Conservation (phyloP, 805 yeast species). For the Starmerella gropengiesseri region DNA sequence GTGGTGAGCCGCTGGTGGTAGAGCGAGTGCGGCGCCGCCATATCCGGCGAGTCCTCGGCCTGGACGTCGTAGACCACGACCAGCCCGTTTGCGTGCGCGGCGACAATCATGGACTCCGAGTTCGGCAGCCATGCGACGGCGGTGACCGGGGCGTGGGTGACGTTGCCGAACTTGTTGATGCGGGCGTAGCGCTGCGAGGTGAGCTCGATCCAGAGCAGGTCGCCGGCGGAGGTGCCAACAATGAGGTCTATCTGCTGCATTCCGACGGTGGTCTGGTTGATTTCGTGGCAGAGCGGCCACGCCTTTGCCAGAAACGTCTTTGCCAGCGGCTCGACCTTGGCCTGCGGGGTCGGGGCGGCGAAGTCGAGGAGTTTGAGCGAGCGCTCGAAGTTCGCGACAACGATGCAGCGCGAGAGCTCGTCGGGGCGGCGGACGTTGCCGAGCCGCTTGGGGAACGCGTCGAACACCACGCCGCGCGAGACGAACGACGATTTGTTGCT, state of each 20-base stretch:
- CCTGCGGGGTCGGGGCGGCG: constrained; percentile 12
- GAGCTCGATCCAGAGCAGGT: constrained; percentile 50
- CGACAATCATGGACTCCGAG: constrained; percentile 38
- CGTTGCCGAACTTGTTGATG: constrained; percentile 41
- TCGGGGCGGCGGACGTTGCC: constrained; percentile 23
- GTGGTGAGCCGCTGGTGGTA: constrained; percentile 1
- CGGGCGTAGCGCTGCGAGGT: constrained; percentile 39
- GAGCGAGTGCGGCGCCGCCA: constrained; percentile 3
- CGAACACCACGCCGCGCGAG: constrained; percentile 31
- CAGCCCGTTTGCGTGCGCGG: constrained; percentile 56
- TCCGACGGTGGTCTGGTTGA: constrained; percentile 28
- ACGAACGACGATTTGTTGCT: constrained; percentile 34
- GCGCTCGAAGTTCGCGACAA: constrained; percentile 21
- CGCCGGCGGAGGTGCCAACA: constrained; percentile 59
- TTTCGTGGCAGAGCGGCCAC: constrained; percentile 31
- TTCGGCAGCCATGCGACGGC: constrained; percentile 41
- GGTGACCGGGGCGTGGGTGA: constrained; percentile 35
- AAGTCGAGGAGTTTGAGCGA: constrained; percentile 24
- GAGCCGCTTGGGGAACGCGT: constrained; percentile 28
- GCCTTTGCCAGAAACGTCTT: constrained; percentile 33
- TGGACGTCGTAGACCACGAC: constrained; percentile 42
- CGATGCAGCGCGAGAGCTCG: constrained; percentile 30
- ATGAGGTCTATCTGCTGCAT: constrained; percentile 38
- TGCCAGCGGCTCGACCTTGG: constrained; percentile 29
- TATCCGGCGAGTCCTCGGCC: constrained; percentile 34